Conservation (phyloP, 2,329 filamentous ascomycete species). For the Aspergillus calidoustus region DNA sequence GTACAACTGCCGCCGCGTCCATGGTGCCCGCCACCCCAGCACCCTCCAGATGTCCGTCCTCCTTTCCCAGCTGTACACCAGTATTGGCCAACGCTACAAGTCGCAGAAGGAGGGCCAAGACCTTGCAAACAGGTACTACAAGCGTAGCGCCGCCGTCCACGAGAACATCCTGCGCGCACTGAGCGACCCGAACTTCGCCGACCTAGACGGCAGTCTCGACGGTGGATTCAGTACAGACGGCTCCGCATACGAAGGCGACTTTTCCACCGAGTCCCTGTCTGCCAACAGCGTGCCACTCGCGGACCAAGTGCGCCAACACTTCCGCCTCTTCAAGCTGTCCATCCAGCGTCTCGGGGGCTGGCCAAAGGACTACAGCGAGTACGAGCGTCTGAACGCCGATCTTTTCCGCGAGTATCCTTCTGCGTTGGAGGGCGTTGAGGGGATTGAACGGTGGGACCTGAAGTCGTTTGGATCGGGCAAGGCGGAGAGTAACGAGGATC, state of each 20-base stretch:
- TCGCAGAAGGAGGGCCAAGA: conserved; percentile 35
- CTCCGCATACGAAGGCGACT: conserved; percentile 15
- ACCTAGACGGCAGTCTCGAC: conserved; percentile 22
- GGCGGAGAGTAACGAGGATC: conserved; percentile 48
- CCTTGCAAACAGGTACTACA: conserved; percentile 45
- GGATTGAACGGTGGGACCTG: conserved; percentile 54
- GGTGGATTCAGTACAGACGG: conserved; percentile 19
- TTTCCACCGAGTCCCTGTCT: not conserved
- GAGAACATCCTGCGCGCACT: conserved; percentile 45
- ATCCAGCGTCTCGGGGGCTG: conserved; percentile 46
- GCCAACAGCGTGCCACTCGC: conserved; percentile 15
- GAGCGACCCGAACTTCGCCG: conserved; percentile 37
- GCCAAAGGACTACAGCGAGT: conserved; percentile 55
- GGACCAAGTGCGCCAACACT: conserved; percentile 41
- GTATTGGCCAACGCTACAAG: conserved; percentile 42
- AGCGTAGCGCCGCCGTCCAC: conserved; percentile 42
- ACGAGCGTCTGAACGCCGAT: conserved; percentile 53
- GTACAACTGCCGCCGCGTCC: conserved; percentile 59
- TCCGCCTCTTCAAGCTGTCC: conserved; percentile 46
- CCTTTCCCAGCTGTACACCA: conserved; percentile 56
- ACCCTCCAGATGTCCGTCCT: conserved; percentile 56
- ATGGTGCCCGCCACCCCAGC: conserved; percentile 52
- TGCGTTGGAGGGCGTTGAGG: conserved; percentile 48
- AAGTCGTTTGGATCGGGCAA: conserved; percentile 53
- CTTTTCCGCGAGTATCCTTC: conserved; percentile 47